Evolutionary conservation across 225 moss, liverwort and hornwort species (phyloP).

Genomic region (Neckera pumila): DNA sequence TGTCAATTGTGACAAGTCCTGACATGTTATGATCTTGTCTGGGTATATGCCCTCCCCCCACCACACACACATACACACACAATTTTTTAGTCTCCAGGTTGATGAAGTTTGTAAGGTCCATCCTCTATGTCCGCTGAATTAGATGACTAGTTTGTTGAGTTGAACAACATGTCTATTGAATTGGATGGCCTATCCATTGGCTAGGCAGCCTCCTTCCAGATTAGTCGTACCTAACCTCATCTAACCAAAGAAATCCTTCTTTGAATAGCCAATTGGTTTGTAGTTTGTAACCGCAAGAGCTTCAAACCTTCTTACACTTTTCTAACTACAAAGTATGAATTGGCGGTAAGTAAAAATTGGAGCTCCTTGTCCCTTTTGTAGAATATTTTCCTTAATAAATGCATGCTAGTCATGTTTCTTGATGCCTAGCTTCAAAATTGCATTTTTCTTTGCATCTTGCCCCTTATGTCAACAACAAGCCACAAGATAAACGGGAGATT

Average conservation of each 20-base stretch:
- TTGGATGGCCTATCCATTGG: too few species aligned
- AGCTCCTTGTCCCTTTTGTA: not conserved
- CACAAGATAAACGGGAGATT: not conserved
- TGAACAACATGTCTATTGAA: too few species aligned
- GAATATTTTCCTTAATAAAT: not conserved
- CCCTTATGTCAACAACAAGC: not conserved
- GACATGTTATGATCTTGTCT: too few species aligned
- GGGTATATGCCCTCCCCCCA: too few species aligned
- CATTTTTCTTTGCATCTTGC: not conserved
- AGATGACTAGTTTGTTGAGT: too few species aligned
- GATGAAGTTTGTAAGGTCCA: too few species aligned
- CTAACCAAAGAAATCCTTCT: not conserved
- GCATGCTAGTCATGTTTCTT: not conserved
- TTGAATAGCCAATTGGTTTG: too few species aligned
- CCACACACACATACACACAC: too few species aligned
- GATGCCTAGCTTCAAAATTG: not conserved
- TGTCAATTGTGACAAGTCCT: too few species aligned
- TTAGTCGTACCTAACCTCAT: not conserved
- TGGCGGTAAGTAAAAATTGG: not conserved
- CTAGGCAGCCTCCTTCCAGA: too few species aligned
- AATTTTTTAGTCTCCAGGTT: too few species aligned
- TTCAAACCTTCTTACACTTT: not conserved
- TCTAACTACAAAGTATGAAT: not conserved
- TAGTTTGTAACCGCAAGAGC: not conserved
- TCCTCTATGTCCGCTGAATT: too few species aligned